Evolutionary conservation across 495 filamentous ascomycete genomes (phyloP).

Genomic region (Neurospora tetrasperma): DNA sequence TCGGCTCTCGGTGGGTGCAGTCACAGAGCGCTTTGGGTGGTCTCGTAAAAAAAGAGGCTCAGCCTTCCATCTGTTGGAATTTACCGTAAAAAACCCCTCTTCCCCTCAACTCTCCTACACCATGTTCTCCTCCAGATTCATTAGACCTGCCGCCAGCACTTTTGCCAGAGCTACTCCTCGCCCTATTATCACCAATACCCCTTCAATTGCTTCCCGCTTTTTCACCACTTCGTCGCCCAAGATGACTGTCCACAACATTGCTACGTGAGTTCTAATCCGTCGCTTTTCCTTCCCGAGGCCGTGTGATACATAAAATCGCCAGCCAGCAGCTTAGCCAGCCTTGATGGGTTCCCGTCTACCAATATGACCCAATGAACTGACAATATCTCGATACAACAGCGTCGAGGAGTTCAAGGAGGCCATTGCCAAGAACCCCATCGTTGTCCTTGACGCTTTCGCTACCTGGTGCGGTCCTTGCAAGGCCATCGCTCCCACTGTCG

Average conservation of each 20-base stretch:
- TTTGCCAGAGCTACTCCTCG: constrained; percentile 6
- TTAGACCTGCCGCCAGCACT: constrained; percentile 9
- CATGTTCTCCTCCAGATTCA: constrained; percentile 17
- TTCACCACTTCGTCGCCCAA: constrained; percentile 35
- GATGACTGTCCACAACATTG: constrained; percentile 35
- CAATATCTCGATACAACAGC: constrained; percentile 40
- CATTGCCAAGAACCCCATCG: constrained; percentile 42
- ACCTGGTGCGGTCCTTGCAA: constrained; percentile 96
- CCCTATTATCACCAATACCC: neutral
- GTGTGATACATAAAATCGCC: neutral
- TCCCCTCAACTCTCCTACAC: constrained; percentile 7
- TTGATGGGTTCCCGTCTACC: neutral
- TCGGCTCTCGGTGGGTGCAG: neutral
- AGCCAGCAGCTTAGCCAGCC: no score
- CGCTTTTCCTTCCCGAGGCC: neutral
- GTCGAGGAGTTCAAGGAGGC: constrained; percentile 50
- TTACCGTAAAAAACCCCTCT: neutral
- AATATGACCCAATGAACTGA: constrained; percentile 4
- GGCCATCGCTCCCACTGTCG: constrained; percentile 65
- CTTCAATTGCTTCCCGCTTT: constrained; percentile 15
- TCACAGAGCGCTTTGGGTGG: neutral
- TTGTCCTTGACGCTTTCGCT: constrained; percentile 82
- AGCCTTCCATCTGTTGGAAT: neutral
- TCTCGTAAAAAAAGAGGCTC: neutral
- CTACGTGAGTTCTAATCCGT: constrained; percentile 23